Evolutionary conservation across 2,329 filamentous ascomycete species (phyloP).

Genomic region (Paracorniculantispora psalliotae): DNA sequence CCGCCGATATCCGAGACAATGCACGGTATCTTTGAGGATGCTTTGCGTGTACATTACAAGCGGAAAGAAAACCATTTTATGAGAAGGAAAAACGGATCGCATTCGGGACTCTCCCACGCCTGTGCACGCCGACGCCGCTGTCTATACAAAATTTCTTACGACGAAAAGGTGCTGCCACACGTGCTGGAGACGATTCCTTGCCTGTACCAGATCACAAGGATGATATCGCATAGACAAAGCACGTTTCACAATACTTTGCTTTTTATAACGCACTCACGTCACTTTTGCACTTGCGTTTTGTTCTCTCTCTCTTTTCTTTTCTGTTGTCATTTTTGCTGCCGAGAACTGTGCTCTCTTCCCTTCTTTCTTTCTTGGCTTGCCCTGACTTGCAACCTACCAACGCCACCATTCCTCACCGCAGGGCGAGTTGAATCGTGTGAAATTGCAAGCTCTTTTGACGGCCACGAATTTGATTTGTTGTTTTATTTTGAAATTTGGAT

Average conservation of each 20-base stretch:
- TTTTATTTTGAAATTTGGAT: slow-evolving; percentile 7
- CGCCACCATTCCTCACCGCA: not conserved
- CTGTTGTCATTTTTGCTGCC: slow-evolving; percentile 9
- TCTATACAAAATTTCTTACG: slow-evolving; percentile 7
- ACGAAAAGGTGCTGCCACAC: slow-evolving; percentile 14
- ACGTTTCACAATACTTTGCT: slow-evolving; percentile 16
- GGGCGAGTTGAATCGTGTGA: not conserved
- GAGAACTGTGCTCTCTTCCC: slow-evolving; percentile 15
- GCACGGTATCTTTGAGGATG: slow-evolving; percentile 3
- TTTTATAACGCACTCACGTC: slow-evolving; percentile 18
- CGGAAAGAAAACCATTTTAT: slow-evolving; percentile 10
- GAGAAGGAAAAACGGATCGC: slow-evolving; percentile 6
- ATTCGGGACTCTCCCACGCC: not conserved
- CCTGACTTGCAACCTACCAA: not conserved
- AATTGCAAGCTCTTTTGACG: not conserved
- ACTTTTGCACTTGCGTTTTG: slow-evolving; percentile 24
- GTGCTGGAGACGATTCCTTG: slow-evolving; percentile 2
- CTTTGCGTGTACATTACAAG: slow-evolving; percentile 13
- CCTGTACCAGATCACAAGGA: slow-evolving; percentile 14
- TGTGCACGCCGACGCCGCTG: not conserved
- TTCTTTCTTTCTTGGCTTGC: slow-evolving; percentile 17
- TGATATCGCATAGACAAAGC: slow-evolving; percentile 16
- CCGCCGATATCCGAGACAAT: not conserved
- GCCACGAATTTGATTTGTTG: slow-evolving; percentile 3
- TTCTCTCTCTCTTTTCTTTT: slow-evolving; percentile 5